A percentile compares a stretch with the other conserved stretches of the same genome.
These are phyloP conservation scores for Astrothelium macrocarpum DNA, from an alignment of 495 filamentous ascomycete species.

Conservation along the genomic window DNA sequence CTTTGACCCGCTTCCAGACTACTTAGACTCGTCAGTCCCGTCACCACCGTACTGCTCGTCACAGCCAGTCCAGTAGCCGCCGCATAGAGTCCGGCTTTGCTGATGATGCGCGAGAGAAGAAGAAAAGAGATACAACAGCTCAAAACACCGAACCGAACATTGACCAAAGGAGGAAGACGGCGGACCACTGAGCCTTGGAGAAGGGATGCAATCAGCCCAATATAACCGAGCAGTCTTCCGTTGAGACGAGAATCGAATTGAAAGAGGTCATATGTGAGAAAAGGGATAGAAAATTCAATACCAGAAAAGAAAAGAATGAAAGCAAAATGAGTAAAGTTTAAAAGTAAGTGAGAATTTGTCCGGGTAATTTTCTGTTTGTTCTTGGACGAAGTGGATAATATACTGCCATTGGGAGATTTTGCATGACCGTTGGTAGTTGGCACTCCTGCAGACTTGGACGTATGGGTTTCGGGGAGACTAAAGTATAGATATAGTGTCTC, in stretches of 20 bases:
- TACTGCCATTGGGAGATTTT: neutral
- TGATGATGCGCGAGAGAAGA: slow-evolving; percentile 58
- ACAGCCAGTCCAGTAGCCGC: slow-evolving; percentile 76
- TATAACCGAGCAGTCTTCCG: slow-evolving; percentile 81
- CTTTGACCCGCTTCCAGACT: slow-evolving; percentile 75
- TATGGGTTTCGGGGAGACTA: slow-evolving; percentile 81
- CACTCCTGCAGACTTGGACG: slow-evolving; percentile 21
- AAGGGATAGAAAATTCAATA: slow-evolving; percentile 92
- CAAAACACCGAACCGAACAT: slow-evolving; percentile 67
- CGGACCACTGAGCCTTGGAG: slow-evolving; percentile 82
- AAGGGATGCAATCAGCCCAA: slow-evolving; percentile 84
- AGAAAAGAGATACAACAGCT: slow-evolving; percentile 72
- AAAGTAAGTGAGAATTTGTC: slow-evolving; percentile 72
- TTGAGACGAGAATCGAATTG: slow-evolving; percentile 65
- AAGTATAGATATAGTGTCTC: slow-evolving; percentile 88
- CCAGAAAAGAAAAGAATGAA: slow-evolving; percentile 97
- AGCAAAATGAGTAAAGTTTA: slow-evolving; percentile 77
- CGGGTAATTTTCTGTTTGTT: slow-evolving; percentile 32
- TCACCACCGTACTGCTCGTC: slow-evolving; percentile 89
- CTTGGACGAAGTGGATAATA: slow-evolving; percentile 5
- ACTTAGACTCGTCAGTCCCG: slow-evolving; percentile 80
- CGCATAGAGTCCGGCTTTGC: slow-evolving; percentile 59
- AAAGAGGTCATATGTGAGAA: slow-evolving; percentile 94
- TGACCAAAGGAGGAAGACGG: slow-evolving; percentile 64
- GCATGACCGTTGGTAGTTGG: slow-evolving; percentile 21